Evolutionary conservation across 2,329 filamentous ascomycete species (phyloP), one percentile per base, ranked within the genome.

Genomic region (Colletotrichum sp.): DNA sequence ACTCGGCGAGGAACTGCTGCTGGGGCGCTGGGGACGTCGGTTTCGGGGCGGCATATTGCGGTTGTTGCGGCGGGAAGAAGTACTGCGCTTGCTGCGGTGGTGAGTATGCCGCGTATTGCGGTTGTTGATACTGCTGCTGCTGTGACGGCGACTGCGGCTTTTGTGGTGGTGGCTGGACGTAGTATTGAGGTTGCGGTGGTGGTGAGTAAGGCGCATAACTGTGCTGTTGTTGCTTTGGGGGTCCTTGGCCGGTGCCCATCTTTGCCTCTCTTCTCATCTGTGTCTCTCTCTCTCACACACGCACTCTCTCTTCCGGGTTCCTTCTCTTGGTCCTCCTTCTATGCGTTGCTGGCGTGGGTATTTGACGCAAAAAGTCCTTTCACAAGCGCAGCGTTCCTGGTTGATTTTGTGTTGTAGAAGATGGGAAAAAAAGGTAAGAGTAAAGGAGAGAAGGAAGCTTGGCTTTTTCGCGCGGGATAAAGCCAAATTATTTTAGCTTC

Each of bases 1-100:
- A 58, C 63, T 77, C 77, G 68, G 76, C 77, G 56, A 77, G 56
- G 63, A 74, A 76, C 4, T 73, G 62, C 55, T 76, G 75, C 56
- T 70, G 71, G 2, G 32, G 59, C 10, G 63, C n/a, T n/a, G 73
- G 21, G 32, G 30, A 5, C 16, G 34, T 36, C 5, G 34, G 56
- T n/a, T n/a, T 61, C 55, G 26, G 13, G 24, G 62, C 7, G 36
- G 68, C 73, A 62, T 75, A 55, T 28, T 72, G 73, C n/a, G 34
- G 69, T 13, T 75, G 69, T 14, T 64, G 68, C 12, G 63, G 67
- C 32, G 62, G 75, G 16, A 63, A 43, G 30, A 75, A 74, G 21
- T 75, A 75, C 48, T 76, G 74, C 10, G 61, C 24, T 16, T 75
- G 74, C 4, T 66, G 72, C 21, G 61, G 71, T 9, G 75, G 14